Conservation (phyloP, 2,329 filamentous ascomycete species). For the Botrytis elliptica region DNA sequence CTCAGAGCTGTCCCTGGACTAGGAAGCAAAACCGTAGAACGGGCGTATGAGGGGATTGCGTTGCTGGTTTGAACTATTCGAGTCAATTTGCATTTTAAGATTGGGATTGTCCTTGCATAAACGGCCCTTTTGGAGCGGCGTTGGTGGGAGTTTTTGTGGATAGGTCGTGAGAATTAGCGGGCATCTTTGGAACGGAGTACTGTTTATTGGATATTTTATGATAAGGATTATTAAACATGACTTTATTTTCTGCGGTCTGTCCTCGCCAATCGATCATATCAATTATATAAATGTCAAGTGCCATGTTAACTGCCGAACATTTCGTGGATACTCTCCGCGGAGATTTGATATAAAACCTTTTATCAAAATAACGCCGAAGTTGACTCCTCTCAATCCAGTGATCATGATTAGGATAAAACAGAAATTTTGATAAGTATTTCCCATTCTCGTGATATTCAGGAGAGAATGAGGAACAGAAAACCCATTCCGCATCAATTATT, state of each 20-base stretch:
- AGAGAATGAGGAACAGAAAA: not conserved
- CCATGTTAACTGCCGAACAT: not conserved
- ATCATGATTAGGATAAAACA: not conserved
- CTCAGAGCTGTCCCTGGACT: constrained; percentile 56
- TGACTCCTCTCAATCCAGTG: constrained; percentile 13
- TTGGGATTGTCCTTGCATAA: constrained; percentile 25
- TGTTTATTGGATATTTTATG: constrained; percentile 6
- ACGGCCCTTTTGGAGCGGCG: not conserved
- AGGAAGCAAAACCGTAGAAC: constrained; percentile 55
- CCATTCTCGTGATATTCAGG: not conserved
- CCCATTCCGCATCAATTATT: not conserved
- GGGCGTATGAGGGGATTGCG: constrained; percentile 45
- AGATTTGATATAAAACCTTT: not conserved
- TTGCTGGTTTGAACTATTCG: constrained; percentile 29
- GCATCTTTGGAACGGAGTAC: constrained; percentile 18
- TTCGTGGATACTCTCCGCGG: not conserved
- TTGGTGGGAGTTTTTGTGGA: constrained; percentile 21
- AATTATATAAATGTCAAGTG: not conserved
- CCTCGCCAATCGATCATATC: not conserved
- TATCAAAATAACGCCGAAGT: not conserved
- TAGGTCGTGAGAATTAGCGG: constrained; percentile 16
- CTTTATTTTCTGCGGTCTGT: not conserved
- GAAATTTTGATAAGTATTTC: not conserved
- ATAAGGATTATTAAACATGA: constrained; percentile 1
- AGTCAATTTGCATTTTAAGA: constrained; percentile 10